Evolutionary conservation across 2,329 filamentous ascomycete species (phyloP).

Genomic region (Pestalotiopsis sp.): DNA sequence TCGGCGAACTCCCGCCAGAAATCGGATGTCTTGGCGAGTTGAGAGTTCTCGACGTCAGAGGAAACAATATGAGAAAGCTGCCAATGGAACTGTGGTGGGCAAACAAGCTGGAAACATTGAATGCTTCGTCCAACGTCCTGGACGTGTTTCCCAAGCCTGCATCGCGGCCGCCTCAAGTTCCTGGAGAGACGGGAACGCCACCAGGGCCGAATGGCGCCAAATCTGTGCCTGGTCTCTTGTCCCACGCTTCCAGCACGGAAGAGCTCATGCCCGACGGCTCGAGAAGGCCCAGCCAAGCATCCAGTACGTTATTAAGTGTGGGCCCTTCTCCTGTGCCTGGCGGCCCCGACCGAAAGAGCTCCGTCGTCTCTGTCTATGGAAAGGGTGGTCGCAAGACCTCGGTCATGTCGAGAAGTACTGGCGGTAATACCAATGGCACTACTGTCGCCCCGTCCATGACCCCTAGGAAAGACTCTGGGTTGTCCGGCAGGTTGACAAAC

Average conservation of each 20-base stretch:
- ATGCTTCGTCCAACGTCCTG: slow-evolving; percentile 93
- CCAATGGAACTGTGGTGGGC: slow-evolving; percentile 97
- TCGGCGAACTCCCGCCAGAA: slow-evolving; percentile 82
- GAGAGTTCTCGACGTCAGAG: slow-evolving; percentile 82
- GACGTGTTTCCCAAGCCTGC: slow-evolving; percentile 88
- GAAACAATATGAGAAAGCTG: slow-evolving; percentile 89
- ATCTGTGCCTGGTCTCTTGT: slow-evolving; percentile 50
- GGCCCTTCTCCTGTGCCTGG: slow-evolving; percentile 70
- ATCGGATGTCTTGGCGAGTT: slow-evolving; percentile 88
- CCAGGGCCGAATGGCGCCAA: slow-evolving; percentile 36
- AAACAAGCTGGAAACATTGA: slow-evolving; percentile 85
- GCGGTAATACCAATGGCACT: slow-evolving; percentile 45
- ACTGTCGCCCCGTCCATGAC: slow-evolving; percentile 56
- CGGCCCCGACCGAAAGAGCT: slow-evolving; percentile 73
- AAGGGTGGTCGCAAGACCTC: slow-evolving; percentile 86
- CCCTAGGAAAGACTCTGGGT: slow-evolving; percentile 83
- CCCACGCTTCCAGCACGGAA: slow-evolving; percentile 73
- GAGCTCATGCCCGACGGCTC: slow-evolving; percentile 64
- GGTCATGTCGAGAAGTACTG: slow-evolving; percentile 68
- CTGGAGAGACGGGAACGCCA: slow-evolving; percentile 48
- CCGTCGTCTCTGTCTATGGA: slow-evolving; percentile 79
- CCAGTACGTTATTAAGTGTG: slow-evolving; percentile 74
- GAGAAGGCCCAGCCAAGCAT: slow-evolving; percentile 83
- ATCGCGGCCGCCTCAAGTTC: slow-evolving; percentile 67
- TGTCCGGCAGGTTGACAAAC: slow-evolving; percentile 77